phyloP scores from a whole-genome alignment of 306 rosid genomes.

The Fagus sylvatica region DNA sequence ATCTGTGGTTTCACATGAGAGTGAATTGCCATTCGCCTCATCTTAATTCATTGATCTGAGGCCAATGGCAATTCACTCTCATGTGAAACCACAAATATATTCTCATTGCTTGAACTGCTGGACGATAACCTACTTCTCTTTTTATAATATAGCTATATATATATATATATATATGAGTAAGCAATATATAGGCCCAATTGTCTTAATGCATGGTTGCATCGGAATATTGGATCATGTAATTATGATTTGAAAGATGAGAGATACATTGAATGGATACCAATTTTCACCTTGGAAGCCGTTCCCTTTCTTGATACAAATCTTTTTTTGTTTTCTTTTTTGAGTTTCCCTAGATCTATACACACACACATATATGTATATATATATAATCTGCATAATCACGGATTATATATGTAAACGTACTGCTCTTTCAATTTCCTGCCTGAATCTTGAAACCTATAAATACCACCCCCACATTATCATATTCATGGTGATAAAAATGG shows the following conservation, averaged over 20 bases:
- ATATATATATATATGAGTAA: conserved; percentile 15
- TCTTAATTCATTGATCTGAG: not conserved
- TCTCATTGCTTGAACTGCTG: too few species aligned
- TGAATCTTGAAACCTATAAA: not conserved
- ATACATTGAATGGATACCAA: not conserved
- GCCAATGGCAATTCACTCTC: conserved; percentile 29
- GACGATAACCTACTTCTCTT: too few species aligned
- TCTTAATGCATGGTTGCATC: too few species aligned
- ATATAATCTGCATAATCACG: too few species aligned
- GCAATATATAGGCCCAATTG: too few species aligned
- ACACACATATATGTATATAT: not conserved
- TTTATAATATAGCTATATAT: too few species aligned
- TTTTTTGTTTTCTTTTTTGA: not conserved
- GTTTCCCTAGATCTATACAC: not conserved
- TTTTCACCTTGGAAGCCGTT: not conserved
- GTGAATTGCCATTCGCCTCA: conserved; percentile 63
- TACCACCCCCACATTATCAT: not conserved
- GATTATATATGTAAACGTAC: not conserved
- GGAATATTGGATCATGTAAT: too few species aligned
- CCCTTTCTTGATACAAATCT: too few species aligned
- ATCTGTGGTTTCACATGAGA: conserved; percentile 39
- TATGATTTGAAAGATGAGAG: too few species aligned
- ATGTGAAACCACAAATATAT: too few species aligned
- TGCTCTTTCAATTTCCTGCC: not conserved
- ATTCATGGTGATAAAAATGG: not conserved